Percentiles rank a stretch among this genome's conserved stretches.
These are phyloP conservation scores for Gnomoniopsis smithogilvyi DNA, from an alignment of 2,329 filamentous ascomycete genomes.

Conservation along the genomic window DNA sequence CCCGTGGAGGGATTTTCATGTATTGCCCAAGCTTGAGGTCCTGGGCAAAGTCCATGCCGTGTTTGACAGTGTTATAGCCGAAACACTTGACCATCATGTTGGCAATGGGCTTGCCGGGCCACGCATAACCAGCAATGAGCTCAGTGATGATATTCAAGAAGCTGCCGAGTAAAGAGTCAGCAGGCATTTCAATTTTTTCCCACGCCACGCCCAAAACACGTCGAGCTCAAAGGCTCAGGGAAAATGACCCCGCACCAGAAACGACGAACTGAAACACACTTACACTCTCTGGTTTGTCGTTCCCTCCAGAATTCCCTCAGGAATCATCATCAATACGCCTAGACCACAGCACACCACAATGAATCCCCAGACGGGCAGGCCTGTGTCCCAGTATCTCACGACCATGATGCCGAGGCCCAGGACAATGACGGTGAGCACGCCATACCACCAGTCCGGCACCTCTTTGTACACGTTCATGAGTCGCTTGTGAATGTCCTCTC, in stretches of 20 bases:
- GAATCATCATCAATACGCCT: slow-evolving; percentile 23
- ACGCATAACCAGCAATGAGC: slow-evolving; percentile 30
- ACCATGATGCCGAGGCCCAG: slow-evolving; percentile 31
- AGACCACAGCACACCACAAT: slow-evolving; percentile 26
- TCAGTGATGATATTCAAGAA: slow-evolving; percentile 32
- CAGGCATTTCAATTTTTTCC: too few species aligned
- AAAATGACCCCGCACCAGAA: too few species aligned
- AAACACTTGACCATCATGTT: slow-evolving; percentile 33
- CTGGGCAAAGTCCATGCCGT: slow-evolving; percentile 30
- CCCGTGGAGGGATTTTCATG: slow-evolving; percentile 30
- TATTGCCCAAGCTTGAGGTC: slow-evolving; percentile 31
- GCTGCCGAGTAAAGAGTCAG: too few species aligned
- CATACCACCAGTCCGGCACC: slow-evolving; percentile 39
- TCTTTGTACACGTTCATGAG: slow-evolving; percentile 34
- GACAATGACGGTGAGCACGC: slow-evolving; percentile 28
- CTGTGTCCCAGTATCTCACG: slow-evolving; percentile 23
- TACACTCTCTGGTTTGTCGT: slow-evolving; percentile 27
- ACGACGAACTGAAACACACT: too few species aligned
- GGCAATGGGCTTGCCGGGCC: slow-evolving; percentile 28
- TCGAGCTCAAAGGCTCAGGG: too few species aligned
- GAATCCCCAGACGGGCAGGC: slow-evolving; percentile 28
- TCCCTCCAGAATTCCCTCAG: slow-evolving; percentile 24
- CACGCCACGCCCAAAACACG: too few species aligned
- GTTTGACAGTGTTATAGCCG: slow-evolving; percentile 31
- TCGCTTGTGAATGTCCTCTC: slow-evolving; percentile 34